These are phyloP conservation scores for Monosporascus sp. DNA, from an alignment of 2,329 filamentous ascomycete species.

Conservation along the genomic window DNA sequence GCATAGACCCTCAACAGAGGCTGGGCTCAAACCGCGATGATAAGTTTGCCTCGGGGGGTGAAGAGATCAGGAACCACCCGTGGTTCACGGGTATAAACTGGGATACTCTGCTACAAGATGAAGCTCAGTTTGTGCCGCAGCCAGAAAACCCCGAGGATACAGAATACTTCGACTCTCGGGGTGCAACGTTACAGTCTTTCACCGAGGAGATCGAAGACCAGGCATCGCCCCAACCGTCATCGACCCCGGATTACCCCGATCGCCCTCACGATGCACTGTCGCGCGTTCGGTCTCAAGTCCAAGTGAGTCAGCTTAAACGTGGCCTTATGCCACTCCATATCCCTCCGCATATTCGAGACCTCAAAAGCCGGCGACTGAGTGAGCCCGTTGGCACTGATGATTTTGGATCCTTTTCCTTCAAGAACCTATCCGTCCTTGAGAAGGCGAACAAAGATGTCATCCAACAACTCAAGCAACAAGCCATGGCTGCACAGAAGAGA, in stretches of 20 bases:
- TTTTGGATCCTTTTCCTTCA: constrained; percentile 95
- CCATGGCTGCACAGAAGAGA: constrained; percentile 64
- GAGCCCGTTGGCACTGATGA: constrained; percentile 87
- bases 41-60: constrained; percentile 75
- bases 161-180: constrained; percentile 91
- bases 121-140: constrained; percentile 90
- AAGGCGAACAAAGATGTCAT: constrained; percentile 99
- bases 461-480: constrained; percentile 88
- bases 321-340: constrained; percentile 94
- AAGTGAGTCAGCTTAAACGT: constrained; percentile 78
- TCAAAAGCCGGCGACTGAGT: constrained; percentile 80
- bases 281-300: constrained; percentile 70
- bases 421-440: constrained; percentile 91
- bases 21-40: constrained; percentile 83
- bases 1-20: constrained; percentile 73
- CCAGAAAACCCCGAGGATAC: constrained; percentile 94
- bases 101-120: constrained; percentile 87
- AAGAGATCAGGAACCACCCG: constrained; percentile 81
- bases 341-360: constrained; percentile 89
- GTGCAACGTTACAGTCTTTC: constrained; percentile 88
- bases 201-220: constrained; percentile 93
- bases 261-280: constrained; percentile 93
- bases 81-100: constrained; percentile 89
- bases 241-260: constrained; percentile 74
- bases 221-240: constrained; percentile 64